phyloP scores from a whole-genome alignment of 192 early-diverging fungal genomes.

The Neocallimastix lanati region DNA sequence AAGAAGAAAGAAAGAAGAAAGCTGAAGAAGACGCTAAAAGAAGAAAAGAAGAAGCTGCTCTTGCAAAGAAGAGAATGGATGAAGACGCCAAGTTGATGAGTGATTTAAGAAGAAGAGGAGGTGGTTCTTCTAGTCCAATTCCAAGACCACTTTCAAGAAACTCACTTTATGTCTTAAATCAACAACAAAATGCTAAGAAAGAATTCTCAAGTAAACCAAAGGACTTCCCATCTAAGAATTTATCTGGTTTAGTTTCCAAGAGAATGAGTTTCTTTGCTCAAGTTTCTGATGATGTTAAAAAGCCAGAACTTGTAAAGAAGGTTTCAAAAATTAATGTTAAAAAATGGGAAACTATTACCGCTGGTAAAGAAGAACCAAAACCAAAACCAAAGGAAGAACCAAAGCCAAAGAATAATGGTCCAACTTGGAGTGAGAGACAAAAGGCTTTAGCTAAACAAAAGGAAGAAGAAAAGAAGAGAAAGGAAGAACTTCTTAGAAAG shows the following conservation, averaged over 20 bases:
- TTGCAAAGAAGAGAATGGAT: not conserved
- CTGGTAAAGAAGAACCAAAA: not conserved
- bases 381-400: not conserved
- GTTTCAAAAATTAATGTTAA: not conserved
- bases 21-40: not conserved
- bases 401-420: not conserved
- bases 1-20: not conserved
- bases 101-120: not conserved
- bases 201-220: not conserved
- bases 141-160: not conserved
- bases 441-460: not conserved
- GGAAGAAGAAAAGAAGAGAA: not conserved
- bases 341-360: not conserved
- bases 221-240: not conserved
- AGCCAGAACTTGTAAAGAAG: not conserved
- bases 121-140: not conserved
- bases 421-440: not conserved
- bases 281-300: not conserved
- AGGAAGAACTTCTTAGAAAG: not conserved
- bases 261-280: not conserved
- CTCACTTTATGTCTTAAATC: not conserved
- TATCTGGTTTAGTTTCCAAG: not conserved
- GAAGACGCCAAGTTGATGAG: not conserved
- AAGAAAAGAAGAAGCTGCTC: not conserved
- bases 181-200: not conserved